phyloP scores from a whole-genome alignment of 140 eudicot genomes.

The Flaveria floridana region DNA sequence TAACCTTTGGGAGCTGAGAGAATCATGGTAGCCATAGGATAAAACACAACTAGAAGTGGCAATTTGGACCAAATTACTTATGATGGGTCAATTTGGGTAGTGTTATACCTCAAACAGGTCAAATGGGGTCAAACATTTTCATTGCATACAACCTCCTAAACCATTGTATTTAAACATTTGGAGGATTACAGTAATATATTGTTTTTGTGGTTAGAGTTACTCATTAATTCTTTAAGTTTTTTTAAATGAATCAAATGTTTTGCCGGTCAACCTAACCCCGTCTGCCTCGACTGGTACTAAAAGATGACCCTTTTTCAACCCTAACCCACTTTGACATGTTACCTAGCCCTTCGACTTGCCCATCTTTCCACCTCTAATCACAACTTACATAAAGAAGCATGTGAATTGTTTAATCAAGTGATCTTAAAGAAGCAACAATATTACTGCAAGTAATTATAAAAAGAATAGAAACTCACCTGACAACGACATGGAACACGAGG shows the following conservation, averaged over 20 bases:
- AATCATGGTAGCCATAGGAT: not conserved
- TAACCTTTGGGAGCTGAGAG: slow-evolving; percentile 1
- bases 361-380: slow-evolving; percentile 11
- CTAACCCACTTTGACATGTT: not conserved
- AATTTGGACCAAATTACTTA: not conserved
- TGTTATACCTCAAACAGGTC: not conserved
- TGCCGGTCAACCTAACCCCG: not conserved
- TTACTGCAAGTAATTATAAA: not conserved
- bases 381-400: not conserved
- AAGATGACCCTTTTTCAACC: slow-evolving; percentile 3
- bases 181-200: not conserved
- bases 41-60: not conserved
- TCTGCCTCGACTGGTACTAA: not conserved
- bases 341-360: not conserved
- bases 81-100: not conserved
- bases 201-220: not conserved
- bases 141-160: not conserved
- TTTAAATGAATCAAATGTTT: not conserved
- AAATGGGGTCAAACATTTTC: not conserved
- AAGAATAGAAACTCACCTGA: slow-evolving; percentile 56
- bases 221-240: not conserved
- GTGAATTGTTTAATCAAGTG: not conserved
- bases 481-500: slow-evolving; percentile 94
- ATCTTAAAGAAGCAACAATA: not conserved
- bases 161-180: not conserved